A percentile compares a stretch with the other conserved stretches of the same genome.
phyloP scores from a whole-genome alignment of 106 monocot species.

The Vanilla planifolia region DNA sequence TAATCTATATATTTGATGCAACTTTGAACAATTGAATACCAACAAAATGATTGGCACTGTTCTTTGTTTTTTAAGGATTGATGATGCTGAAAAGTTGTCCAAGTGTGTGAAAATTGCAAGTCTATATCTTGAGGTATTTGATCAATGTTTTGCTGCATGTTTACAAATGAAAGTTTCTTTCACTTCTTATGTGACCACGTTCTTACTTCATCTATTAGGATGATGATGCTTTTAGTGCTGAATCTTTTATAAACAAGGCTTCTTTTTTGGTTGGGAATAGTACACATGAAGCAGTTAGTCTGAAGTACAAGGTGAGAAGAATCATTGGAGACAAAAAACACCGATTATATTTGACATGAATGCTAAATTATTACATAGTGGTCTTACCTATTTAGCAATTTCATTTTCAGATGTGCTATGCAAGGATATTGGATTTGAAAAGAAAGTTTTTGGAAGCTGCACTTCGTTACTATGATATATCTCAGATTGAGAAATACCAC shows the following conservation, averaged over 20 bases:
- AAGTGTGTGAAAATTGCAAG: constrained; percentile 99
- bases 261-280: constrained; percentile 93
- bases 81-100: constrained; percentile 87
- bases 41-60: background rate
- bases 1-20: constrained; percentile 7
- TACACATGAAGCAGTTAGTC: constrained; percentile 78
- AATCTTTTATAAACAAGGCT: constrained; percentile 97
- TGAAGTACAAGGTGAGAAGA: constrained; percentile 90
- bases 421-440: constrained; percentile 93
- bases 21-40: background rate
- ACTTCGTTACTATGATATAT: constrained; percentile 96
- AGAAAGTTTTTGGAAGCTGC: constrained; percentile 98
- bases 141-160: background rate
- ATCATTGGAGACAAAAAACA: background rate
- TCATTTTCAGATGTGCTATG: constrained; percentile 82
- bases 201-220: constrained; percentile 39
- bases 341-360: background rate
- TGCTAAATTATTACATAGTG: background rate
- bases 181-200: background rate
- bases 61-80: constrained; percentile 43
- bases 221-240: constrained; percentile 97
- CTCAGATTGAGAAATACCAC: constrained; percentile 94
- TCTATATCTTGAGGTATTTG: constrained; percentile 97
- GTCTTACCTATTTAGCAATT: constrained; percentile 2
- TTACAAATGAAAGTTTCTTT: background rate